Evolutionary conservation across 2,329 filamentous ascomycete species (phyloP).

Genomic region (Pyrenophora teres): DNA sequence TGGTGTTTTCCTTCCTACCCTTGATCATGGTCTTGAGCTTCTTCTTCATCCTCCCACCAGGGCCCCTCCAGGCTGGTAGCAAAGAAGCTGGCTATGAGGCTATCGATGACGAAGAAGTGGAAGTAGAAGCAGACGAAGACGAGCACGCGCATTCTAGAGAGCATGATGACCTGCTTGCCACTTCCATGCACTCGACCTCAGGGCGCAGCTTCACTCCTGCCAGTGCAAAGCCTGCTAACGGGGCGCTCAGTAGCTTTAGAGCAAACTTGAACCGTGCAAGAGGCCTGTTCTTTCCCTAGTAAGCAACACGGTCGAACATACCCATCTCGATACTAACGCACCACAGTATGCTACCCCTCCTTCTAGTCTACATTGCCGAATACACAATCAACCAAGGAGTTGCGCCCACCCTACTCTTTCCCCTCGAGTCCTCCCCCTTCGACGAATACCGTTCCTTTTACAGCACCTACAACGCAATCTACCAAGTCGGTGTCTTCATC

Average conservation of each 20-base stretch:
- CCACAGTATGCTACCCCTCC: constrained; percentile 78
- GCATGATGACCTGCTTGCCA: constrained; percentile 44
- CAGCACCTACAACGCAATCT: constrained; percentile 90
- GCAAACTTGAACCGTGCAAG: constrained; percentile 67
- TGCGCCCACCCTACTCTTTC: constrained; percentile 85
- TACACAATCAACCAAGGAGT: constrained; percentile 98
- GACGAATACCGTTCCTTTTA: constrained; percentile 84
- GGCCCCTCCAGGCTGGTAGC: constrained; percentile 60
- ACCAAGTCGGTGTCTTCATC: constrained; percentile 93
- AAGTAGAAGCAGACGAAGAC: constrained; percentile 24
- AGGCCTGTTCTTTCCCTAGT: constrained; percentile 73
- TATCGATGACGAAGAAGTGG: constrained; percentile 49
- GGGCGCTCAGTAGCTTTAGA: constrained; percentile 45
- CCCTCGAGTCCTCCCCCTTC: constrained; percentile 76
- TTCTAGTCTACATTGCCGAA: constrained; percentile 92
- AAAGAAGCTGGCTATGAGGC: constrained; percentile 58
- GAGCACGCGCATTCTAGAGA: constrained; percentile 37
- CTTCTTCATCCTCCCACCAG: constrained; percentile 77
- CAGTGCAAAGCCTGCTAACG: constrained; percentile 14
- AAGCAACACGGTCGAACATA: constrained; percentile 32
- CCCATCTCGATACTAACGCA: constrained; percentile 7
- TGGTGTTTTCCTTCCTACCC: constrained; percentile 80
- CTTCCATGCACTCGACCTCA: constrained; percentile 40
- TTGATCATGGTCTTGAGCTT: constrained; percentile 83
- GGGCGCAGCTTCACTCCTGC: constrained; percentile 31